Percentiles rank a stretch among this genome's conserved stretches.
Conservation (phyloP, 345 rosid species). For the Ceriops zippeliana region DNA sequence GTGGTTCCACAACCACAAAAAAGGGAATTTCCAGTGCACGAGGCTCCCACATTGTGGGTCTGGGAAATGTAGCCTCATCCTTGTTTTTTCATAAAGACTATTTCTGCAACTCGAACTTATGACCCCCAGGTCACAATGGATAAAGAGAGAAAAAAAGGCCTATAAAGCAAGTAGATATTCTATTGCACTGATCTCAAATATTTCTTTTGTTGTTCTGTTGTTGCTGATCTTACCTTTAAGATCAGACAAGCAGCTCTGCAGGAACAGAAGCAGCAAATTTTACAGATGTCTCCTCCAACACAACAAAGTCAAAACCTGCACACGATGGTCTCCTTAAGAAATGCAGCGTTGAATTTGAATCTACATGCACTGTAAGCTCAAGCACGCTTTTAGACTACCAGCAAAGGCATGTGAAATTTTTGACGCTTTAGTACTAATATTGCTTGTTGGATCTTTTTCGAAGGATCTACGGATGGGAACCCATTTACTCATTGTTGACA, state of each 20-base stretch:
- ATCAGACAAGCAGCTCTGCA: slow-evolving; percentile 25
- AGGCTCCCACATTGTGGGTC: no score
- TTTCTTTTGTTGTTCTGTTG: not conserved
- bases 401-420: not conserved
- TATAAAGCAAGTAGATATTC: no score
- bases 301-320: slow-evolving; percentile 17
- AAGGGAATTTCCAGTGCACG: no score
- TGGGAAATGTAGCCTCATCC: no score
- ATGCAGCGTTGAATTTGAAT: slow-evolving; percentile 34
- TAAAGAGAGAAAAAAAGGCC: no score
- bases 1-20: no score
- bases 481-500: slow-evolving; percentile 50
- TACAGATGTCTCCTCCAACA: slow-evolving; percentile 6
- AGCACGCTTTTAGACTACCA: slow-evolving; percentile 8
- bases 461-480: slow-evolving; percentile 62
- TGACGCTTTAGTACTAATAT: not conserved
- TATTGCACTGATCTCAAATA: not conserved
- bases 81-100: no score
- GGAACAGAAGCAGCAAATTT: slow-evolving; percentile 12
- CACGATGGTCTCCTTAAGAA: slow-evolving; percentile 38
- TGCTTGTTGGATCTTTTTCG: not conserved
- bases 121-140: no score
- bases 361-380: slow-evolving; percentile 34
- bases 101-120: no score
- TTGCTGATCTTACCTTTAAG: not conserved